These are phyloP conservation scores for Cyberlindnera misumaiensis DNA, from an alignment of 805 yeast genomes.

Conservation along the genomic window DNA sequence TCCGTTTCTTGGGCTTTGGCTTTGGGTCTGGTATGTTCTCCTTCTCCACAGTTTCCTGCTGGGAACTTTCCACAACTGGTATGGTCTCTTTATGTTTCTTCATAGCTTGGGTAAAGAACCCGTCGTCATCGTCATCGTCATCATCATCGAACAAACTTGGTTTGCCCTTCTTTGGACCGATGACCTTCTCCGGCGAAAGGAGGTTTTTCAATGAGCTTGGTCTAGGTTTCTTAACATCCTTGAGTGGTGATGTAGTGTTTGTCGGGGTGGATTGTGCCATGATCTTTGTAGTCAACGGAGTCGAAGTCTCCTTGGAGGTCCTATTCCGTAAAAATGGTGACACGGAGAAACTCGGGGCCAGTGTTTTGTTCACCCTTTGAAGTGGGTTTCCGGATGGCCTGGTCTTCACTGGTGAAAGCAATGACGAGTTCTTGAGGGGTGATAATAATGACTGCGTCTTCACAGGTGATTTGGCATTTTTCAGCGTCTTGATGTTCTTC, in stretches of 20 bases:
- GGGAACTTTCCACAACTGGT: background rate
- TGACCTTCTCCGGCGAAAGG: conserved; percentile 12
- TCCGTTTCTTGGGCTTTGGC: conserved; percentile 11
- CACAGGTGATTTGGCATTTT: conserved; percentile 10
- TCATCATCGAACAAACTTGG: conserved; percentile 23
- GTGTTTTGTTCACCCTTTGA: conserved; percentile 9
- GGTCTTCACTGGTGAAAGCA: background rate
- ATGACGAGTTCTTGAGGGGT: conserved; percentile 9
- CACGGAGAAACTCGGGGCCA: conserved; percentile 13
- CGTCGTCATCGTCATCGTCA: conserved; percentile 24
- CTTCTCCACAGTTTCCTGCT: background rate
- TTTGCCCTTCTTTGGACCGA: conserved; percentile 7
- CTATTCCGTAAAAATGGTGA: conserved; percentile 19
- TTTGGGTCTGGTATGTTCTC: background rate
- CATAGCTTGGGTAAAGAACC: conserved; percentile 14
- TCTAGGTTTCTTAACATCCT: conserved; percentile 9
- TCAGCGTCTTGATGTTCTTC: conserved; percentile 24
- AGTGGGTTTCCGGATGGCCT: conserved; percentile 3
- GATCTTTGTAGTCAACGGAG: conserved; percentile 11
- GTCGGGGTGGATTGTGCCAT: conserved; percentile 23
- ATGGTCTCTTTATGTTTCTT: background rate
- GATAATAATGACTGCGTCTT: conserved; percentile 8
- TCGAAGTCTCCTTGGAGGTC: conserved; percentile 10
- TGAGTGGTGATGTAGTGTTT: conserved; percentile 13
- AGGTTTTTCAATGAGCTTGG: conserved; percentile 22